Evolutionary conservation across 208 protist genomes (phyloP), one percentile per base, ranked within the genome.

Genomic region (Crithidia fasciculata): DNA sequence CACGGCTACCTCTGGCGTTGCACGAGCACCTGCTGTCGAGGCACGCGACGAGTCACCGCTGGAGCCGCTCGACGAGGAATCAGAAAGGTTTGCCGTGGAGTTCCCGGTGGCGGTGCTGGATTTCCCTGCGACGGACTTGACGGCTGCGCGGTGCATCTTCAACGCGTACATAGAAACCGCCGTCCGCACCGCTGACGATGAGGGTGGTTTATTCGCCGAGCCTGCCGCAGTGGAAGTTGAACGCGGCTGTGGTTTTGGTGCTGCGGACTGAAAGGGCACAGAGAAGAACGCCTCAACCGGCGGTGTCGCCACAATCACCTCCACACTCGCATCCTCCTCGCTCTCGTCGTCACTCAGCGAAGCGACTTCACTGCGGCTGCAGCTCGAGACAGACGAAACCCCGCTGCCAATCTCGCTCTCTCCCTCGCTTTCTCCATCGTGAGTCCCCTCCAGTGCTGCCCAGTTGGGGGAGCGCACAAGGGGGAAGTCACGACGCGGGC

Each of bases 401-500:
- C 61, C 61, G 45, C n/a, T 12, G 61, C 28, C 4, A 16, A 28
- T 28, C 0, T 28, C 28, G 28, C 45, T n/a, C 15, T 8, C 19
- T 66, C 37, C 44, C 39, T 73, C 58, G 49, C 41, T 16, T 13
- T 39, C 43, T 37, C 18, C 9, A 8, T 64, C 12, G 6, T 36
- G 59, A 4, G 59, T 8, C 12, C 36, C 28, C 3, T 47, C 39
- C 36, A 73, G 59, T 5, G 37, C 50, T 5, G 56, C 28, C 68
- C 56, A 73, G 15, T 45, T 37, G 0, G 68, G 68, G 19, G 68
- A 73, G 13, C 28, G 28, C 8, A 65, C 68, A 6, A 45, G 36
- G 16, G 44, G 45, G 47, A 73, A 73, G 68, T 73, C 68, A 0
- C 44, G 68, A 0, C 10, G 28, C 45, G 58, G 47, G 57, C 57